Conservation (phyloP, 2,329 filamentous ascomycete genomes). For the Penicillium oxalicum region DNA sequence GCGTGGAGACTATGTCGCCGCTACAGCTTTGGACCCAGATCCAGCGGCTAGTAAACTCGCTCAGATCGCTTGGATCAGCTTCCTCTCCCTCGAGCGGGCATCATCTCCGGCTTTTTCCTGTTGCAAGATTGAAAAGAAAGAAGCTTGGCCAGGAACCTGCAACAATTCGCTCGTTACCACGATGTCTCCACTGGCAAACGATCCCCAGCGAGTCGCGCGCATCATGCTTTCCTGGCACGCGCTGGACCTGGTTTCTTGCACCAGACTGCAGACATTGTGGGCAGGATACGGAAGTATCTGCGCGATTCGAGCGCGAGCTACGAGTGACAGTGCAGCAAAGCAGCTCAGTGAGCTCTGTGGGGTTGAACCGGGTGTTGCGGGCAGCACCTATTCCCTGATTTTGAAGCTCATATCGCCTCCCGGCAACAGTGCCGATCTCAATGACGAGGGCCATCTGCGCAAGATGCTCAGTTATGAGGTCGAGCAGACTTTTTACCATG, state of each 20-base stretch:
- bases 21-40: too few relatives aligned
- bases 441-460: slow-evolving; percentile 57
- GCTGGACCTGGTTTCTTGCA: slow-evolving; percentile 25
- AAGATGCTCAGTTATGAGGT: slow-evolving; percentile 64
- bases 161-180: not conserved
- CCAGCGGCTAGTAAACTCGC: too few relatives aligned
- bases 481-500: slow-evolving; percentile 60
- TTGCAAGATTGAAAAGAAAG: too few relatives aligned
- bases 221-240: slow-evolving; percentile 26
- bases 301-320: slow-evolving; percentile 44
- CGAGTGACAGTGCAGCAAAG: slow-evolving; percentile 18
- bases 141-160: too few relatives aligned
- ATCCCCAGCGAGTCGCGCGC: slow-evolving; percentile 21
- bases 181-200: slow-evolving; percentile 4
- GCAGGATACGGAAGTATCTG: slow-evolving; percentile 52
- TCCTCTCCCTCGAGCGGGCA: too few relatives aligned
- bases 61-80: too few relatives aligned
- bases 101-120: too few relatives aligned
- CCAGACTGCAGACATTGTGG: slow-evolving; percentile 41
- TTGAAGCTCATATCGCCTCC: slow-evolving; percentile 58
- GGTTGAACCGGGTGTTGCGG: slow-evolving; percentile 10
- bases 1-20: too few relatives aligned
- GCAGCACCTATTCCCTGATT: slow-evolving; percentile 38
- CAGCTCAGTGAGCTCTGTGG: slow-evolving; percentile 19
- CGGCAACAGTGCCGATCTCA: slow-evolving; percentile 12